Evolutionary conservation across 2,329 filamentous ascomycete species (phyloP), one percentile per base, ranked within the genome.

Genomic region (Colletotrichum aenigma): DNA sequence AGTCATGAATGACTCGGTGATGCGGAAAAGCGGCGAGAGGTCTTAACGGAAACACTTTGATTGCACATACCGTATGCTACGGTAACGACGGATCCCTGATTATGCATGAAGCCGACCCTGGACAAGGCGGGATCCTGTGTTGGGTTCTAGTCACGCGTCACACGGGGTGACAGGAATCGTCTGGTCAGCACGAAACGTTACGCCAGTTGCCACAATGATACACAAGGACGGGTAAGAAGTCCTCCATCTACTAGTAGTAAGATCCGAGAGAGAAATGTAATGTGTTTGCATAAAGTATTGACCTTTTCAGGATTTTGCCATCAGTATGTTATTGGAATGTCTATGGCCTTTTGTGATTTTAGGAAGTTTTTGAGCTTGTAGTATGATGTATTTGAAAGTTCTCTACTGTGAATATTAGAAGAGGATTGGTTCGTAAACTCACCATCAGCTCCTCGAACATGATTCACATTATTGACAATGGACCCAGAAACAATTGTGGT

Each of bases 261-360:
- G n/a, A 21, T 2, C 5, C 4, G n/a, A 21, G 3, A 48, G 5
- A 9, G 9, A 5, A 0, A 1, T n/a, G 6, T 12, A n/a, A n/a
- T n/a, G 9, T 10, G 9, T 5, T 3, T 2, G 9, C 16, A n/a
- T 10, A n/a, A n/a, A 1, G 4, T 16, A 5, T 18, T 43, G 1
- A n/a, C 18, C 38, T 43, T 43, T 43, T 43, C 3, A n/a, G 38
- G 9, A 43, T 43, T 43, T 43, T n/a, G 18, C n/a, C 3, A n/a
- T 43, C 4, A 43, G 10, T 43, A 10, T 10, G 8, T n/a, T 1
- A 2, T 10, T 4, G 2, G 1, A 43, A 43, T 43, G 16, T 2
- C 7, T 43, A 10, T 2, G 4, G 1, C 3, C 8, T 43, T 43
- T 36, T 4, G 15, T 36, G 2, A 4, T 16, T 16, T 1, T 10